Conservation (phyloP, 805 yeast genomes). For the Lipomyces kockii region DNA sequence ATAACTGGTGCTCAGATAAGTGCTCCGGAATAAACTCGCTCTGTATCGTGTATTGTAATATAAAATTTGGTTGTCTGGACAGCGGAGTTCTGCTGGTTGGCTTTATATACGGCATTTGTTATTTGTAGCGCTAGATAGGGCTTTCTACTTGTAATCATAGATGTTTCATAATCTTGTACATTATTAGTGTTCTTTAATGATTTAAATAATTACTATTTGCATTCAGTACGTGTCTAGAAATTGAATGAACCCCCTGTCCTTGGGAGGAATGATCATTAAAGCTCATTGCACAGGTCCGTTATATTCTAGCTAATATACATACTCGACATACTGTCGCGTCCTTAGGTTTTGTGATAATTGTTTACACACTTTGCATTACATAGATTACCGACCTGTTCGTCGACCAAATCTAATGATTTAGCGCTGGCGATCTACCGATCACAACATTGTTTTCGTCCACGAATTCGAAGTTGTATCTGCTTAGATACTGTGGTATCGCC, state of each 20-base stretch:
- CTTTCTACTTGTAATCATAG: neutral
- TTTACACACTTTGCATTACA: neutral
- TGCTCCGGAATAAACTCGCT: neutral
- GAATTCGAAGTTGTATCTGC: constrained; percentile 44
- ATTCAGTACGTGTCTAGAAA: neutral
- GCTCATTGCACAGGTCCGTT: neutral
- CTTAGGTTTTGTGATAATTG: neutral
- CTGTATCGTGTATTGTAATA: neutral
- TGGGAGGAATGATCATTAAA: neutral
- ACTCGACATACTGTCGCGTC: neutral
- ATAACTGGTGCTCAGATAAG: neutral
- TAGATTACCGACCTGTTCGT: neutral
- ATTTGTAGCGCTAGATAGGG: neutral
- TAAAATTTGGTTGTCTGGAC: neutral
- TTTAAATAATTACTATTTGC: no score
- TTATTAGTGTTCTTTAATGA: neutral
- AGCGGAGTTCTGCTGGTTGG: neutral
- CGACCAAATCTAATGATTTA: constrained; percentile 8
- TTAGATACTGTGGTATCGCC: constrained; percentile 47
- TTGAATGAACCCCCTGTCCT: neutral
- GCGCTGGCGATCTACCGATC: constrained; percentile 36
- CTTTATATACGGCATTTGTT: neutral
- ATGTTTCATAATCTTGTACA: neutral
- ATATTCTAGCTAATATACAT: neutral
- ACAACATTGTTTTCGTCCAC: constrained; percentile 41